Base-by-base conservation (phyloP, 1,284 basidiomycete species). In the Boletus calvinii region DNA sequence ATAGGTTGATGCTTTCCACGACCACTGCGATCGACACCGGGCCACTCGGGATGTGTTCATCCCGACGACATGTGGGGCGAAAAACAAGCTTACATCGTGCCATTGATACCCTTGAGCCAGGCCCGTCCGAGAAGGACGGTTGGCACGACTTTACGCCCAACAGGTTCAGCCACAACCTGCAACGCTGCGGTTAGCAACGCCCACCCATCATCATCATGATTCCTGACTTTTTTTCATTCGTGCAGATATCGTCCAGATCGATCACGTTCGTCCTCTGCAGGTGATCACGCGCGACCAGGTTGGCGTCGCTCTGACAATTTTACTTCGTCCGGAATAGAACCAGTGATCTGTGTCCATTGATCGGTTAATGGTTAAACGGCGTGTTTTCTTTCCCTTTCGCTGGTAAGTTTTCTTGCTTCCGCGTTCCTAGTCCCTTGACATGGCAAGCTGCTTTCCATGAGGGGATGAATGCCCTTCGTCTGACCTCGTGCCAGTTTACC, bases 401-500 rank as follows among this genome's bases (percentile, higher is more conserved):
- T 39, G 62, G 40, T 57, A 55, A 18, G 52, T 52, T 59, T 51
- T 46, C 37, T 48, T 41, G 40, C 17, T 53, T 36, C 52, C n/a
- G 57, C 18, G 64, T 63, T 54, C 64, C 60, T 65, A 40, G 36
- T 20, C 39, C 45, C 48, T 54, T 53, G 59, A 26, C 26, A 26
- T 3, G 26, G 47, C 52, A 46, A 42, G 42, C 54, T 46, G 45
- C 44, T 46, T 53, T 56, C 66, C 64, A 64, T 62, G 63, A 65
- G 64, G 66, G 61, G 52, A 55, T 51, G 53, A 6, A 26, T 26
- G 26, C 42, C 48, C 49, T 59, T 56, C 50, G 48, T 50, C 53
- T 22, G 52, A 56, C 67, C 66, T 67, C 66, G 65, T 70, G 64
- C 54, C 54, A 56, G 55, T 53, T 56, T 68, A 64, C 54, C 61